Base-by-base conservation (phyloP, 257 asterid species). In the Capsicum baccatum region DNA sequence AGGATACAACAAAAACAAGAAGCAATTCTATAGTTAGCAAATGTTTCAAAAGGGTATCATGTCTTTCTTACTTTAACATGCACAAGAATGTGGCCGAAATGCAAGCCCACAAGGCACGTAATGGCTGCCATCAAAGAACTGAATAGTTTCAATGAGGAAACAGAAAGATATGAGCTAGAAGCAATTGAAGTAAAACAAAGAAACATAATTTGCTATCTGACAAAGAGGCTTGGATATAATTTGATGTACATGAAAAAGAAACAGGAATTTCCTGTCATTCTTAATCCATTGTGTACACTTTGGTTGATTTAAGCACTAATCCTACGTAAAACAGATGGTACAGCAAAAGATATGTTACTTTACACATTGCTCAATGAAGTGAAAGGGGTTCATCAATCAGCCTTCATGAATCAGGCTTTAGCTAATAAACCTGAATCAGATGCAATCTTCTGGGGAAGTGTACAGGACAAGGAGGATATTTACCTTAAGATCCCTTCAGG, bases 401-500 rank as follows among this genome's bases (percentile, higher is more conserved):
- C 82, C 64, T 54, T 26, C 47, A 54, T 54, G 64, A 78, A 78
- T 54, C 54, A 9, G 63, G 82, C 64, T 78, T 37, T 54, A 54
- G 82, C 82, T 54, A 76, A 78, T 35, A 78, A 78, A 54, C 26
- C 21, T 78, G 54, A 78, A 55, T 48, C 44, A 54, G 26, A 26
- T 8, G 64, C 50, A 26, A 54, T 66, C 57, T 57, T 19, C 54
- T 48, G 69, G 73, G 54, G 63, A 63, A 57, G 83, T 82, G 21
- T 64, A 56, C 74, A 82, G 73, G 66, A 15, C 60, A 60, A 79
- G 6, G 58, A 42, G 82, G 66, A 35, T 39, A 87, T 83, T 52
- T 26, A 94, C 99, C 99, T 95, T 88, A 95, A 86, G 86, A 94
- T 88, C 47, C 99, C 99, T 91, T 94, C 99, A 3, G 99, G 99